Evolutionary conservation across 306 rosid species (phyloP).

Genomic region (Spatholobus suberectus): DNA sequence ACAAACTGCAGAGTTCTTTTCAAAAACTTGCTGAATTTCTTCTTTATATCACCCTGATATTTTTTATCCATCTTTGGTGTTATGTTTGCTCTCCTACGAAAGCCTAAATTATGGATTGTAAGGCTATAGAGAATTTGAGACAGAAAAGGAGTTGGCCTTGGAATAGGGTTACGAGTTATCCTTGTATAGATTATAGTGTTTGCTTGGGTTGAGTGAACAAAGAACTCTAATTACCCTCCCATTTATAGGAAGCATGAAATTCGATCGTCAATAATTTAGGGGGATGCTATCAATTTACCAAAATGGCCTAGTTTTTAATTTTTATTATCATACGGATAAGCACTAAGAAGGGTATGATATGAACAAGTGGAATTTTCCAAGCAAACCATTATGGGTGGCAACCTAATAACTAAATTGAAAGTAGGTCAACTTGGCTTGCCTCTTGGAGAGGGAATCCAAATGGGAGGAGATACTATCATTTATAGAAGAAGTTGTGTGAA

Average conservation of each 20-base stretch:
- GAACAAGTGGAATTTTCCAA: not conserved
- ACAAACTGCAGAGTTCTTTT: constrained; percentile 41
- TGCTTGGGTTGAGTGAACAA: constrained; percentile 20
- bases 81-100: not conserved
- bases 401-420: not conserved
- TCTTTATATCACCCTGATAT: constrained; percentile 23
- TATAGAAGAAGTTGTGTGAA: constrained; percentile 36
- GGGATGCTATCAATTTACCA: not conserved
- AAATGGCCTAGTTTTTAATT: constrained; percentile 28
- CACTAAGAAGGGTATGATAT: not conserved
- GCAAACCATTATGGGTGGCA: not conserved
- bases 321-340: not conserved
- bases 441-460: not conserved
- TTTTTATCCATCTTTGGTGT: constrained; percentile 34
- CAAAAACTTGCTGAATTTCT: constrained; percentile 31
- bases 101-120: not conserved
- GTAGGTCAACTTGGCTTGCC: not conserved
- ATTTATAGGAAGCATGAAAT: constrained; percentile 42
- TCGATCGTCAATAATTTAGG: not conserved
- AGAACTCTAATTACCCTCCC: not conserved
- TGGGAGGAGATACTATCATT: not conserved
- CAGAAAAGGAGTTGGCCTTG: constrained; percentile 4
- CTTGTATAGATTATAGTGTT: not conserved
- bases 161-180: not conserved
- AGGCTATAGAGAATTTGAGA: not conserved